Base-by-base conservation (phyloP, 2,329 filamentous ascomycete genomes). In the Colletotrichum sp. region DNA sequence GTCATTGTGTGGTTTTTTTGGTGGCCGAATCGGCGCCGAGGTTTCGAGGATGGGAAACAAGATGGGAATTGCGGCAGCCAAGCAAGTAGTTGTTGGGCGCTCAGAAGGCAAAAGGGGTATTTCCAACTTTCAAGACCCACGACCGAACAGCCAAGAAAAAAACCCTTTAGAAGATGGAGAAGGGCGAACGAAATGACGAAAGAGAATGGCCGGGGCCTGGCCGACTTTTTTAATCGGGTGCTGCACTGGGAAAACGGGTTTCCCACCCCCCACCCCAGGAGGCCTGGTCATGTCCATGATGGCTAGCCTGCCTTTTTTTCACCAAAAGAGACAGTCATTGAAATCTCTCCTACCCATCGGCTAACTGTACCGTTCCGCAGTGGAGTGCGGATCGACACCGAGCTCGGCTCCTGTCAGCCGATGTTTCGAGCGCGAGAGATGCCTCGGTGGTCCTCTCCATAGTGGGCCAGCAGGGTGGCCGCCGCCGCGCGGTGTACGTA, bases 311-410 rank as follows among this genome's bases (percentile, higher is more conserved):
- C 28, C 71, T 71, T 66, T 66, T 44, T 69, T 57, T 21, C 44
- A 52, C 39, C 18, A 49, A 26, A 44, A 15, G 21, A 55, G 36
- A 64, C 68, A 63, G 67, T 49, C 30, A 63, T 63, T 63, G 68
- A 68, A 64, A 64, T 28, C 24, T 63, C n/a, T 39, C 62, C 44
- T 52, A n/a, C 28, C 55, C 67, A 21, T 59, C 71, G 57, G 70
- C 71, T 73, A 72, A 59, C 28, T 65, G 57, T 63, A 69, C 59
- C 70, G 70, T 68, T 73, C 74, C 59, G 70, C 64, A 60, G 70
- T 76, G 70, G 74, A 74, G 74, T 69, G 70, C 59, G 70, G 74
- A 76, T 76, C 74, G 70, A 73, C 49, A 69, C 74, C 64, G 74
- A 72, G 70, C 65, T 76, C 74, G 74, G 74, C 70, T 66, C 44